Evolutionary conservation across 495 filamentous ascomycete genomes (phyloP), one percentile per base, ranked within the genome.

Genomic region (Penicillium pancosmium): DNA sequence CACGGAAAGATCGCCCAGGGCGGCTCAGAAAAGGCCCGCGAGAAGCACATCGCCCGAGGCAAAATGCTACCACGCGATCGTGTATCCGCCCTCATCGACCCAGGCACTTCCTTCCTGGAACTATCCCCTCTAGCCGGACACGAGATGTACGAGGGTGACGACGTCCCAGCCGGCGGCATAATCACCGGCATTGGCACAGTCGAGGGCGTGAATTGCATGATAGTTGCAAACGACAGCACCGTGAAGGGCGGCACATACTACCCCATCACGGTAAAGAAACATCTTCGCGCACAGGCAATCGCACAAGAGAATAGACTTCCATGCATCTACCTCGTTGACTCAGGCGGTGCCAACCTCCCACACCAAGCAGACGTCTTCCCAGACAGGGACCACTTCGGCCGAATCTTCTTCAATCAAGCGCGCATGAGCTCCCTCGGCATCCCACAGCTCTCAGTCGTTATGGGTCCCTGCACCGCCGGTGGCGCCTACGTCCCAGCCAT

Each of bases 241-340:
- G 94, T 97, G 60, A 98, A 98, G 77, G 94, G 95, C n/a, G 94
- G 94, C 48, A 97, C 95, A 2, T 98, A 98, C 76, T 98, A 92
- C 72, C 94, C 94, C 1, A 93, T 98, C 52, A 98, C 94, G 2
- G 92, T 98, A 34, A 97, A 97, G 79, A 98, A 98, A 77, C 95
- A 98, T 75, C 80, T 98, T 13, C 86, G 94, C 55, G 94, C 94
- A 21, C 94, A 98, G 73, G 88, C 86, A 23, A 88, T 98, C 55
- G 94, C 94, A 2, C 84, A 91, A 60, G 90, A 98, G 72, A 98
- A 98, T 68, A 86, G 81, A 61, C 70, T 91, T 5, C 88, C 88
- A 1, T 98, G 94, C 72, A 90, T 98, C 66, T 98, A 98, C 74
- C 82, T 98, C 33, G 94, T 98, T 34, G 94, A 98, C 68, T 97